Base-by-base conservation (phyloP, 2,329 filamentous ascomycete species). In the Mycosphaerella sp. region DNA sequence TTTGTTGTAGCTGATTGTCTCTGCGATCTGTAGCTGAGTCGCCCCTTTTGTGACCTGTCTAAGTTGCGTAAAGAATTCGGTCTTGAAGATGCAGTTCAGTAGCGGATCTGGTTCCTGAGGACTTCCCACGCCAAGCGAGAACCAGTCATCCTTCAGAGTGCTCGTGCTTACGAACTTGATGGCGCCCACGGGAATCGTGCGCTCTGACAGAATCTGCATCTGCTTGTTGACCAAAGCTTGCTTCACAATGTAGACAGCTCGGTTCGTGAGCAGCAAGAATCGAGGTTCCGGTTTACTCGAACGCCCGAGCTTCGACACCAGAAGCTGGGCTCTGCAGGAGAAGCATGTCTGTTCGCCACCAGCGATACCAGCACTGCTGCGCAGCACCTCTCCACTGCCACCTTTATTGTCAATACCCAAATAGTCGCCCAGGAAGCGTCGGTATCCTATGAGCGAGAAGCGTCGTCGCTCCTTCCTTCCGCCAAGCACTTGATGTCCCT, bases 21-120 rank as follows among this genome's bases (percentile, higher is more conserved):
- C 85, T n/a, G 75, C 81, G 56, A 97, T 85, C 70, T 87, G 89
- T 42, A 98, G 72, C 66, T 84, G 89, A 66, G 95, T 80, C 8
- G 87, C 84, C 7, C 86, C 88, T 2, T 86, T 84, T 70, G 94
- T 86, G 46, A 83, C 82, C 44, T 81, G 83, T 66, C 85, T 82
- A 73, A 98, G 83, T 57, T 96, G 90, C 0, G 91, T 94, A 66
- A 97, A 95, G 70, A 98, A 84, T 66, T 98, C 93, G 0, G 93
- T 98, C 75, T 98, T 98, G 70, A 98, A 83, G 16, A 96, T 75
- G 66, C 93, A 98, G 71, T 85, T 95, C 64, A 98, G 71, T 17
- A 98, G 77, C n/a, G 93, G 89, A 69, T 98, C 93, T 0, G 93
- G 79, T 67, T 97, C 91, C 66, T 95, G 89, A 7, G 85, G 84